Percentiles rank a stretch among this genome's conserved stretches.
These are phyloP conservation scores for Tricholoma terreum DNA, from an alignment of 768 basidiomycete species.

Conservation along the genomic window DNA sequence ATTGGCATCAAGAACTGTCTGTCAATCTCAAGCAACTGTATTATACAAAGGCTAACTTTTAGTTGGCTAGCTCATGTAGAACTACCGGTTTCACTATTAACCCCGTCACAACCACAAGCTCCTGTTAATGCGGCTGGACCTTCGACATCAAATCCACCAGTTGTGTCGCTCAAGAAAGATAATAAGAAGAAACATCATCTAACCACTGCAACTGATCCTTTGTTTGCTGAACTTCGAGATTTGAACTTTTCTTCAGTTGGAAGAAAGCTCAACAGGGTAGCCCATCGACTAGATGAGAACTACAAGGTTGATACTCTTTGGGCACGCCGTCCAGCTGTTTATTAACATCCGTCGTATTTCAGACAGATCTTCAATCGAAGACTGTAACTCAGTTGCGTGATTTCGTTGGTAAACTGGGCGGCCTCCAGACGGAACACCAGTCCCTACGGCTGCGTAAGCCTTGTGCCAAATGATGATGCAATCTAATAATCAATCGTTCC, in stretches of 20 bases:
- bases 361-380: slow-evolving; percentile 85
- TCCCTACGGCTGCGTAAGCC: slow-evolving; percentile 80
- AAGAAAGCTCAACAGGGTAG: slow-evolving; percentile 72
- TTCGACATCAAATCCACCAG: slow-evolving; percentile 36
- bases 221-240: slow-evolving; percentile 83
- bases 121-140: slow-evolving; percentile 40
- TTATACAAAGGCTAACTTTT: neutral
- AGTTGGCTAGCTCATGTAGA: slow-evolving; percentile 66
- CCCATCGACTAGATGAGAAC: slow-evolving; percentile 84
- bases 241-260: slow-evolving; percentile 92
- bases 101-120: slow-evolving; percentile 47
- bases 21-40: slow-evolving; percentile 21
- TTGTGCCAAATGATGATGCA: neutral
- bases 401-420: slow-evolving; percentile 94
- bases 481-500: neutral
- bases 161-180: slow-evolving; percentile 61
- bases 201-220: slow-evolving; percentile 70
- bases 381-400: slow-evolving; percentile 89
- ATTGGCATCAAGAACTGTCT: slow-evolving; percentile 86
- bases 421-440: slow-evolving; percentile 89
- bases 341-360: slow-evolving; percentile 6
- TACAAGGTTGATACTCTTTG: slow-evolving; percentile 62
- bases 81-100: slow-evolving; percentile 67
- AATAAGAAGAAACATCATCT: slow-evolving; percentile 89
- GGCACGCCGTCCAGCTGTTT: neutral